Percentiles rank a stretch among this genome's conserved stretches.
Evolutionary conservation across 2,329 filamentous ascomycete genomes (phyloP).

Genomic region (Drechslerella coelobrocha): DNA sequence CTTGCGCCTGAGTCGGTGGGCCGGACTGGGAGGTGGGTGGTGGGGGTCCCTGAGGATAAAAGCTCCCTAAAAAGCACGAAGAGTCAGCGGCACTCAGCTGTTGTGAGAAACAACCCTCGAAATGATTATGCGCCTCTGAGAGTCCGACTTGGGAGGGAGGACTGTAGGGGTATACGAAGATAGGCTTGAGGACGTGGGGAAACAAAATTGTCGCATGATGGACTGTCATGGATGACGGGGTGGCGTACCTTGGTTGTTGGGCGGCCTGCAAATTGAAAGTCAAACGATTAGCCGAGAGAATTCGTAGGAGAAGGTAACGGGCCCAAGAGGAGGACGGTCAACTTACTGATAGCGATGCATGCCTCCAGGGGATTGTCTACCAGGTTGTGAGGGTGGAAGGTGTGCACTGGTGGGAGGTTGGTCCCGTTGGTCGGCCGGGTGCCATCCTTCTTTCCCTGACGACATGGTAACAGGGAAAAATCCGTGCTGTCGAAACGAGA

Average conservation of each 20-base stretch:
- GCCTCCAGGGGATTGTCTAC: conserved; percentile 40
- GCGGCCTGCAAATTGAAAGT: conserved; percentile 27
- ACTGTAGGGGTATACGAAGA: not conserved
- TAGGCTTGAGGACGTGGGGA: not conserved
- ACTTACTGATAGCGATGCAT: conserved; percentile 48
- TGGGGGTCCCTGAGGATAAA: conserved; percentile 38
- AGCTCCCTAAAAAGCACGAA: conserved; percentile 19
- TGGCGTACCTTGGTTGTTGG: conserved; percentile 40
- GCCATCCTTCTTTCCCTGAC: conserved; percentile 48
- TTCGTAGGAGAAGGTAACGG: not conserved
- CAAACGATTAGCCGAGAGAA: conserved; percentile 13
- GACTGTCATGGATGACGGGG: conserved; percentile 6
- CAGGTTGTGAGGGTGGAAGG: conserved; percentile 33
- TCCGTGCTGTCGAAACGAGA: conserved; percentile 1
- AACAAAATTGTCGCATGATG: conserved; percentile 2
- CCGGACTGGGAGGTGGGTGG: conserved; percentile 32
- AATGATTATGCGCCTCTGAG: not conserved
- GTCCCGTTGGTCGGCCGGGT: conserved; percentile 48
- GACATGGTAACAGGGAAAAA: conserved; percentile 29
- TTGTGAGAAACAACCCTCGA: not conserved
- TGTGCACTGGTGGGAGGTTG: conserved; percentile 42
- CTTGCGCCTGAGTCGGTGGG: conserved; percentile 25
- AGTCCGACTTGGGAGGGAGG: not conserved
- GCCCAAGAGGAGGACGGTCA: not conserved
- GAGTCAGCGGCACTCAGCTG: not conserved